These are phyloP conservation scores for Trametes villosa DNA, from an alignment of 768 basidiomycete species.

Conservation along the genomic window DNA sequence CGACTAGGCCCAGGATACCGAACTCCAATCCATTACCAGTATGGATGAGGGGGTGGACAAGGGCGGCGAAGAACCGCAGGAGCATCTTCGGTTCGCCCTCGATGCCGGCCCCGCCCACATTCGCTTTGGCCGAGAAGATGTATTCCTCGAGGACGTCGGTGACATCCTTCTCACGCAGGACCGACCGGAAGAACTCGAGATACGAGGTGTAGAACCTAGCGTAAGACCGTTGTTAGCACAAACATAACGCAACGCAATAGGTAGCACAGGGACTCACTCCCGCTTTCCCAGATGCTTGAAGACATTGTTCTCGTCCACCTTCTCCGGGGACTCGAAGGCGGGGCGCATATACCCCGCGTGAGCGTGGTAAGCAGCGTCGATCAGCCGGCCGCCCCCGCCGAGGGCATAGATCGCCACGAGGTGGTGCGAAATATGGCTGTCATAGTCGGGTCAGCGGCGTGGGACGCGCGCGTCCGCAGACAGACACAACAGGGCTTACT, in stretches of 20 bases:
- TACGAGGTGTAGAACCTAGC: constrained; percentile 64
- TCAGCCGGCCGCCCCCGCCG: constrained; percentile 50
- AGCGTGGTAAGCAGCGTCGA: constrained; percentile 47
- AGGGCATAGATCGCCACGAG: constrained; percentile 51
- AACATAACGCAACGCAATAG: background rate
- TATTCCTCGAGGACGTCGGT: constrained; percentile 58
- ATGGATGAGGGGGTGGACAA: constrained; percentile 71
- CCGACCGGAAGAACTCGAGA: constrained; percentile 54
- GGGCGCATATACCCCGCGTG: constrained; percentile 45
- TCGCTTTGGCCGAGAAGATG: constrained; percentile 50
- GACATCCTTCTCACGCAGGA: constrained; percentile 47
- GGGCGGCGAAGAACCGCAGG: constrained; percentile 55
- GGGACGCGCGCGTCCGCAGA: background rate
- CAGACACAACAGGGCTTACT: constrained; percentile 44
- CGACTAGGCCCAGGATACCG: constrained; percentile 56
- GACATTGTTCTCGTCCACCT: constrained; percentile 53
- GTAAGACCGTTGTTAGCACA: background rate
- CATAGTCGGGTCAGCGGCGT: too few relatives aligned
- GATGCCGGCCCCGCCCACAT: constrained; percentile 22
- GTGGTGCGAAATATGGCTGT: constrained; percentile 10
- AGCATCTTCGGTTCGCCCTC: constrained; percentile 56
- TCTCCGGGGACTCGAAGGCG: constrained; percentile 47
- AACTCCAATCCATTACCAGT: constrained; percentile 68
- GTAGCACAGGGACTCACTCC: constrained; percentile 40
- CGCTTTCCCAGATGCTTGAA: constrained; percentile 60